Percentiles rank a stretch among this genome's conserved stretches.
Evolutionary conservation across 176 grass and related monocot genomes (phyloP).

Genomic region (Oryza glumipatula): DNA sequence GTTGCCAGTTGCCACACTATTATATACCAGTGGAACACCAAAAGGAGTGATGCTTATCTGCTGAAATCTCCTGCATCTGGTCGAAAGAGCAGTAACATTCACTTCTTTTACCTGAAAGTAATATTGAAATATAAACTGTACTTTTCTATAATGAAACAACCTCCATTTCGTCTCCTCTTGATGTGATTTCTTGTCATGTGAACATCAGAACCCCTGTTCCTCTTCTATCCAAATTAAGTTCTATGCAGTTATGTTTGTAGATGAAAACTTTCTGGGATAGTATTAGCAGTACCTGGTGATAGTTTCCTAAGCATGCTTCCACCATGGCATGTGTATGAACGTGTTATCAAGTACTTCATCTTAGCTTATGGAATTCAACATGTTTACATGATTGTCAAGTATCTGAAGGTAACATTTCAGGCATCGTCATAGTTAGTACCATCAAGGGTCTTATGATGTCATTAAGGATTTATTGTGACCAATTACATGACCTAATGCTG

Average conservation of each 20-base stretch:
- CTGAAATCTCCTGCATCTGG: slow-evolving; percentile 93
- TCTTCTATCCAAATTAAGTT: slow-evolving; percentile 16
- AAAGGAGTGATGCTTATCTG: slow-evolving; percentile 97
- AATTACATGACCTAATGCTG: neutral
- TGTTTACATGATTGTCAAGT: slow-evolving; percentile 89
- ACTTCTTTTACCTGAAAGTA: neutral
- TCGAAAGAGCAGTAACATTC: slow-evolving; percentile 30
- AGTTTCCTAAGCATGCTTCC: slow-evolving; percentile 97
- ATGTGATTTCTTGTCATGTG: slow-evolving; percentile 29
- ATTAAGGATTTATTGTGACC: neutral
- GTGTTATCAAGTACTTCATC: slow-evolving; percentile 86
- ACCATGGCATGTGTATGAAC: slow-evolving; percentile 95
- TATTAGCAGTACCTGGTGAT: slow-evolving; percentile 76
- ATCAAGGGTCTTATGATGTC: neutral
- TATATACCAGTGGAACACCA: slow-evolving; percentile 94
- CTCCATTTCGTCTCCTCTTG: slow-evolving; percentile 27
- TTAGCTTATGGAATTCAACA: slow-evolving; percentile 78
- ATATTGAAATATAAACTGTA: slow-evolving; percentile 16
- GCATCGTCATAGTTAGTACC: neutral
- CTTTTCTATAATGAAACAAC: neutral
- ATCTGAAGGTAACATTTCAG: slow-evolving; percentile 57
- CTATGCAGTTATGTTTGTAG: slow-evolving; percentile 50
- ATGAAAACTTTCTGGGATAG: slow-evolving; percentile 89
- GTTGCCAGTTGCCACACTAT: slow-evolving; percentile 67
- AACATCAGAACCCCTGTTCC: neutral